Evolutionary conservation across 768 basidiomycete genomes (phyloP), one percentile per base, ranked within the genome.

Genomic region (Infundibulicybe gibba): DNA sequence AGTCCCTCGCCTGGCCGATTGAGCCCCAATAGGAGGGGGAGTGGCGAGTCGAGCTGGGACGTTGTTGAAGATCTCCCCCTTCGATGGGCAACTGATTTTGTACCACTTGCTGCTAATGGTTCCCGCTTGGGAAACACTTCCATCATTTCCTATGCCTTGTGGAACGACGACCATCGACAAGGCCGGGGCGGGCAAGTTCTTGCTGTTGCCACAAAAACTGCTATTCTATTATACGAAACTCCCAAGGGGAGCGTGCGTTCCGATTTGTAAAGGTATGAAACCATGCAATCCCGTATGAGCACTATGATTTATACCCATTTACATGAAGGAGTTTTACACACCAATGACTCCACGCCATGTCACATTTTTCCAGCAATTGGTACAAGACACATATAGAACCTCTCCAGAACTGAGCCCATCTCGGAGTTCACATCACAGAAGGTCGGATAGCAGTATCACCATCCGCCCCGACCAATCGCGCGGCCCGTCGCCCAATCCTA

Each of bases 1-100:
- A 43, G 44, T 33, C 25, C 48, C 38, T 48, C 47, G 19, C 52
- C 60, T 19, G 49, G 45, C 43, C 45, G 50, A 17, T 45, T 47
- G 16, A 50, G 49, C 47, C 56, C 58, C 9, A 54, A 41, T 44
- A 61, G 56, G 41, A 63, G 38, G 55, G 58, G 70, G 30, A 64
- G 74, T 9, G 67, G 65, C 39, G 80, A 81, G 41, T 74, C 78
- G 11, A 70, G 67, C 25, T 85, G 88, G 89, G 89, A 91, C 60
- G 57, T 90, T 5, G 71, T 90, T 1, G 88, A 90, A 11, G 78
- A 80, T 40, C 65, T 87, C 8, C 86, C 88, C 2, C 56, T 91
- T 39, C 78, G 87, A 30, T 93, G 90, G 90, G 87, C 89, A n/a
- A 85, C 85, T 0, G 90, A 93, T 61, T 92, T 79, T 58, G 86